Evolutionary conservation across 805 yeast genomes (phyloP).

Genomic region (Saccharomyces mikatae): DNA sequence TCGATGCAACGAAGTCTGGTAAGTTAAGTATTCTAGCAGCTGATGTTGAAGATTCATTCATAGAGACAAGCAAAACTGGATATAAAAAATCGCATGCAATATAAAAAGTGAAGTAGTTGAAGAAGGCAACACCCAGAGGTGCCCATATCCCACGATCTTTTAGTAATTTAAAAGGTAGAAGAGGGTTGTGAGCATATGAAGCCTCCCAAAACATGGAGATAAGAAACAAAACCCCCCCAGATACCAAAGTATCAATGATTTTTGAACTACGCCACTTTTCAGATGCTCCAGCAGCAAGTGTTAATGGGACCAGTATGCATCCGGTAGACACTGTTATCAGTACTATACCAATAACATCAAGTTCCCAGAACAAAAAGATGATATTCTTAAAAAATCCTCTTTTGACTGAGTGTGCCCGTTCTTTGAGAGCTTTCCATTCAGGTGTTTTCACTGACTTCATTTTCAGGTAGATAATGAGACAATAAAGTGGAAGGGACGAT

Average conservation of each 20-base stretch:
- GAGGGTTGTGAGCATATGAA: constrained; percentile 43
- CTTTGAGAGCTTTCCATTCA: constrained; percentile 32
- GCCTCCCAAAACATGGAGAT: constrained; percentile 46
- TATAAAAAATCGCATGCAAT: constrained; percentile 55
- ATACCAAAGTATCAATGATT: constrained; percentile 50
- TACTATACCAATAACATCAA: constrained; percentile 52
- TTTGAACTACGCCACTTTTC: constrained; percentile 44
- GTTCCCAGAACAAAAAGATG: constrained; percentile 40
- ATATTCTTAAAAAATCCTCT: too few relatives aligned
- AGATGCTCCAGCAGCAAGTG: constrained; percentile 49
- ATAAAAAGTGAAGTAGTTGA: constrained; percentile 47
- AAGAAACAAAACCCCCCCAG: constrained; percentile 45
- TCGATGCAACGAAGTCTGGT: constrained; percentile 50
- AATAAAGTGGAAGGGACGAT: constrained; percentile 37
- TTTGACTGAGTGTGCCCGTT: too few relatives aligned
- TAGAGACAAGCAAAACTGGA: constrained; percentile 47
- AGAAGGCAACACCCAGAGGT: constrained; percentile 43
- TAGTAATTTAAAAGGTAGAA: constrained; percentile 44
- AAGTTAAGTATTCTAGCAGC: constrained; percentile 52
- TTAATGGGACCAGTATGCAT: constrained; percentile 51
- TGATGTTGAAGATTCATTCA: constrained; percentile 41
- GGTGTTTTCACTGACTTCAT: constrained; percentile 33
- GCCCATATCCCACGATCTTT: constrained; percentile 55
- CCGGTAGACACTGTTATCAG: constrained; percentile 45
- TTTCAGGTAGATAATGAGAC: constrained; percentile 37